Percentiles rank a stretch among this genome's conserved stretches.
phyloP scores from a whole-genome alignment of 1,139 yeast genomes.

The Hanseniaspora gamundiae region DNA sequence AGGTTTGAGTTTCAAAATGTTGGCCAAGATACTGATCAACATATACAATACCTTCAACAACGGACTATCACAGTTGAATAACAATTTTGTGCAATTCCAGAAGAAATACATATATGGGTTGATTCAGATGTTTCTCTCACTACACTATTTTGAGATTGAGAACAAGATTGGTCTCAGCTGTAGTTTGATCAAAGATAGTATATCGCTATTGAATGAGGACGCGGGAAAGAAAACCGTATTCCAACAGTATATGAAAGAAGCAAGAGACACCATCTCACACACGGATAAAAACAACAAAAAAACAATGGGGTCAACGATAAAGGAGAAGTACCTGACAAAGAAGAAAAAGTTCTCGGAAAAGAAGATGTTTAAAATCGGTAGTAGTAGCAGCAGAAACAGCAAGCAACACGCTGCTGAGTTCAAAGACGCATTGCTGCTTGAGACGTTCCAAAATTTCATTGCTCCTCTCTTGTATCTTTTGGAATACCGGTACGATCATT shows the following conservation, averaged over 20 bases:
- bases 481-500: constrained; percentile 18
- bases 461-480: constrained; percentile 18
- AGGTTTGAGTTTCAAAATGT: not conserved
- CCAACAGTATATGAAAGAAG: not conserved
- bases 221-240: not conserved
- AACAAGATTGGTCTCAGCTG: constrained; percentile 2
- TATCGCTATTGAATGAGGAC: not conserved
- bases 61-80: not conserved
- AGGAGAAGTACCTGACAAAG: not conserved
- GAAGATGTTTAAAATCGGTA: too few species aligned
- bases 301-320: not conserved
- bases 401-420: not conserved
- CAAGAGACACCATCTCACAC: too few species aligned
- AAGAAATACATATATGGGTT: constrained; percentile 1
- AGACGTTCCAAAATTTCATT: constrained; percentile 15
- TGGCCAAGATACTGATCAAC: not conserved
- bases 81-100: not conserved
- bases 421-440: constrained; percentile 8
- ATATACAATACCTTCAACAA: not conserved
- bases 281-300: not conserved
- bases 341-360: not conserved
- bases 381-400: too few species aligned
- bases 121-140: not conserved
- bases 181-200: not conserved
- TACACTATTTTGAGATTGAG: constrained; percentile 1